Base-by-base conservation (phyloP, 208 protist genomes). In the Acanthamoeba royreba region DNA sequence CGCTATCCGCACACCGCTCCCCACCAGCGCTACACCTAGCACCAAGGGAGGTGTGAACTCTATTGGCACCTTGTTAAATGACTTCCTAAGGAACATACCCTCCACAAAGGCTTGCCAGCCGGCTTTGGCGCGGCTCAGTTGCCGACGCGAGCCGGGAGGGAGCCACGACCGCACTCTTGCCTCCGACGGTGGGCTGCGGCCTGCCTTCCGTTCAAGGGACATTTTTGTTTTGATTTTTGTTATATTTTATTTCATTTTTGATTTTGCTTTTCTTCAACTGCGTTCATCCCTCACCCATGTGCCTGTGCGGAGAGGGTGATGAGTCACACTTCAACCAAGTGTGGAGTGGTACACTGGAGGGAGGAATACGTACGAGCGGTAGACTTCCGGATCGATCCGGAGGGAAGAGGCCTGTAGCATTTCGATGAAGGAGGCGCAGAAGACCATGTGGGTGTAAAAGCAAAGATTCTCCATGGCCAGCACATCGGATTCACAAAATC, bases 391-490 rank as follows among this genome's bases (percentile, higher is more conserved):
- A n/a, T 92, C 86, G 55, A 92, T 92, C 43, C 77, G 69, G 55
- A 92, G 86, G 4, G 86, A 92, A 22, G 86, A 92, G 19, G 86
- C 86, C 22, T 92, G 55, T 4, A 92, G 38, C 86, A 92, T 92
- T 45, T 92, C 86, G 25, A 92, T 92, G 43, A 92, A 92, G 9
- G 86, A 92, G 53, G 38, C 86, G 33, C 43, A 92, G 55, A 92
- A 92, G 28, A 92, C 55, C 49, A 92, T 33, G 46, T 92, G 86
- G 4, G 86, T 92, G 86, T 58, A 92, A 58, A 92, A 92, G 43
- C 86, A 92, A 31, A 92, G 43, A 40, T 92, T 92, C 58, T 92
- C 86, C 86, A 92, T 92, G 4, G 40, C 25, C 86, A 92, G 13
- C 46, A 92, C 46, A 0, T 92, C 86, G 28, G 86, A 92, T 4